Evolutionary conservation across 2,329 filamentous ascomycete genomes (phyloP).

Genomic region (Dactylellina drechsleri): DNA sequence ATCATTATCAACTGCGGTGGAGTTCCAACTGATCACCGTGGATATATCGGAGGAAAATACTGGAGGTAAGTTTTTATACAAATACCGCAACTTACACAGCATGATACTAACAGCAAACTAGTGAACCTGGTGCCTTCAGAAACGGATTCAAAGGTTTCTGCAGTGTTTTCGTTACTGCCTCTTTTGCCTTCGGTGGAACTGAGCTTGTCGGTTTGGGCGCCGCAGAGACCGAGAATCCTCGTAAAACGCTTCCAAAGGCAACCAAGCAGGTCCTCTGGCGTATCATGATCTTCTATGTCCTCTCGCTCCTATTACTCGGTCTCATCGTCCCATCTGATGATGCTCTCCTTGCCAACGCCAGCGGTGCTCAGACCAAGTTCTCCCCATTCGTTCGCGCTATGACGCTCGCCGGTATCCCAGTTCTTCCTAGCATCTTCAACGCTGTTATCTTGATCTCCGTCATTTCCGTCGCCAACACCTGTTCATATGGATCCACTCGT

Average conservation of each 20-base stretch:
- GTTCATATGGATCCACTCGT: conserved; percentile 68
- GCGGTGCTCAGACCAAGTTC: conserved; percentile 59
- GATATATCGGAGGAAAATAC: conserved; percentile 71
- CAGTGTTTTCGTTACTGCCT: conserved; percentile 72
- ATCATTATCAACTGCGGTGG: conserved; percentile 71
- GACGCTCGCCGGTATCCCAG: conserved; percentile 66
- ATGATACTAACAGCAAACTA: conserved; percentile 8
- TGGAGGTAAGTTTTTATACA: conserved; percentile 62
- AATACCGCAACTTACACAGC: not conserved
- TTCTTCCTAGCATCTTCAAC: conserved; percentile 68
- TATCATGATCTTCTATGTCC: conserved; percentile 64
- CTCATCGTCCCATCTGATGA: conserved; percentile 62
- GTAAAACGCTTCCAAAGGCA: conserved; percentile 64
- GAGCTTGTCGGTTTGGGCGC: conserved; percentile 72
- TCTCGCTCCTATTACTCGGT: conserved; percentile 64
- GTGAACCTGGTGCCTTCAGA: conserved; percentile 67
- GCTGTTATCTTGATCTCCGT: conserved; percentile 67
- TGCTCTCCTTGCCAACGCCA: conserved; percentile 57
- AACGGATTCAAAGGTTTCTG: conserved; percentile 74
- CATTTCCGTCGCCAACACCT: conserved; percentile 67
- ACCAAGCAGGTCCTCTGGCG: conserved; percentile 65
- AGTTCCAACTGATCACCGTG: conserved; percentile 67
- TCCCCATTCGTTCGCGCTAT: conserved; percentile 68
- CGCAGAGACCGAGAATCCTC: conserved; percentile 69
- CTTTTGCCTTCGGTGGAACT: conserved; percentile 72